Percentiles rank a stretch among this genome's conserved stretches.
These are phyloP conservation scores for Pseudozyma sp. DNA, from an alignment of 1,284 basidiomycete genomes.

Conservation along the genomic window DNA sequence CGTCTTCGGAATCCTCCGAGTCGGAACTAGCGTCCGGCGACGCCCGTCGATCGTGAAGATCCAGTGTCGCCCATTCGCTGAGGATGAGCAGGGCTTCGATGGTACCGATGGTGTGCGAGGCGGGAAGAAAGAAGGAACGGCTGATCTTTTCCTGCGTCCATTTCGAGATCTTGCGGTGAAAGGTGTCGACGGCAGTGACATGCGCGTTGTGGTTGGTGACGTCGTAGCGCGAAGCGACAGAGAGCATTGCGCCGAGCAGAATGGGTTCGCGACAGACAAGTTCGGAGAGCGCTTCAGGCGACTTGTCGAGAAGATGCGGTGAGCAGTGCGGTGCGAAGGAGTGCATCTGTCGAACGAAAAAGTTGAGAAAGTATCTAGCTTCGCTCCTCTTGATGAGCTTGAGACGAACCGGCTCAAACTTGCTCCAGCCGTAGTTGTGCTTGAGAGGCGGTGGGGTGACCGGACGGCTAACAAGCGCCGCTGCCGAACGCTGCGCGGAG, in stretches of 20 bases:
- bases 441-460: conserved; percentile 49
- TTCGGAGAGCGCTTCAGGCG: conserved; percentile 48
- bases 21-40: conserved; percentile 43
- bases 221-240: conserved; percentile 52
- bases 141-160: conserved; percentile 58
- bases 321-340: conserved; percentile 55
- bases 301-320: conserved; percentile 46
- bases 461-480: conserved; percentile 29
- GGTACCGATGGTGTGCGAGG: conserved; percentile 53
- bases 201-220: conserved; percentile 48
- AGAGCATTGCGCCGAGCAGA: conserved; percentile 55
- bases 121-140: conserved; percentile 46
- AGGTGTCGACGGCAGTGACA: conserved; percentile 43
- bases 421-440: conserved; percentile 51
- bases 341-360: conserved; percentile 53
- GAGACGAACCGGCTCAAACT: conserved; percentile 53
- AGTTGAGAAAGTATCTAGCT: conserved; percentile 51
- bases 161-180: conserved; percentile 52
- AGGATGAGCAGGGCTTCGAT: conserved; percentile 56
- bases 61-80: conserved; percentile 55
- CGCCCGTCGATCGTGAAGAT: conserved; percentile 46
- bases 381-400: conserved; percentile 53
- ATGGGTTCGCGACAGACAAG: conserved; percentile 51
- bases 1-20: conserved; percentile 39
- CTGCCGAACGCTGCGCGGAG: conserved; percentile 28